These are phyloP conservation scores for Xylaria grammica DNA, from an alignment of 495 filamentous ascomycete genomes.

Conservation along the genomic window DNA sequence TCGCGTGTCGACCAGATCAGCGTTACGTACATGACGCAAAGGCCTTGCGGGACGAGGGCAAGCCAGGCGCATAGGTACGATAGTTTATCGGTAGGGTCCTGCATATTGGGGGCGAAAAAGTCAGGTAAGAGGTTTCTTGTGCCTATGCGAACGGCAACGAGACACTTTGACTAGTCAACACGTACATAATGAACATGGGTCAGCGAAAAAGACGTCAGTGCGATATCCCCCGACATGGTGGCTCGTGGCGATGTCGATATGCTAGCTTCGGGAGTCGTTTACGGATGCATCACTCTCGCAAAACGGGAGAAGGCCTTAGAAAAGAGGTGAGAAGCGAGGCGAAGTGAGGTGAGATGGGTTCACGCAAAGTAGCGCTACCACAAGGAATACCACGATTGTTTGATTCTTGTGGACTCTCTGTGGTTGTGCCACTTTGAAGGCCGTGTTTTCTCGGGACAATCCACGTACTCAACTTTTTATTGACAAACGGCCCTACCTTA, in stretches of 20 bases:
- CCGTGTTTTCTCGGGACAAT: too few relatives aligned
- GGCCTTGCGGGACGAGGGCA: constrained; percentile 87
- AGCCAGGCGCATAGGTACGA: constrained; percentile 92
- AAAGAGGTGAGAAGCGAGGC: neutral
- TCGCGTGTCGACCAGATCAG: constrained; percentile 90
- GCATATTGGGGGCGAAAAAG: constrained; percentile 11
- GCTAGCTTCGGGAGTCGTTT: neutral
- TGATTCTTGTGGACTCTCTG: neutral
- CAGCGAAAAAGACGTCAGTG: constrained; percentile 85
- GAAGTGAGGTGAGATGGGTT: neutral
- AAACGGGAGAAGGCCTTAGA: neutral
- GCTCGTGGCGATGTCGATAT: constrained; percentile 4
- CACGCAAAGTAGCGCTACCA: neutral
- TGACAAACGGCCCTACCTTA: neutral
- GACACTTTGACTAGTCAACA: neutral
- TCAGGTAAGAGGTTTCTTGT: neutral
- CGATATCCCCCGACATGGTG: constrained; percentile 62
- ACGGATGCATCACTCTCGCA: constrained; percentile 18
- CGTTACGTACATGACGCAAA: constrained; percentile 87
- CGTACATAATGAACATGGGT: constrained; percentile 96
- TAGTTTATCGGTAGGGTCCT: constrained; percentile 86
- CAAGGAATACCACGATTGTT: neutral
- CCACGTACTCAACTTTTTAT: neutral
- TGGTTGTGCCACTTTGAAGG: neutral
- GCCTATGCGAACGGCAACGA: neutral